Conservation (phyloP, 805 yeast genomes). For the Danielia reshetovae region DNA sequence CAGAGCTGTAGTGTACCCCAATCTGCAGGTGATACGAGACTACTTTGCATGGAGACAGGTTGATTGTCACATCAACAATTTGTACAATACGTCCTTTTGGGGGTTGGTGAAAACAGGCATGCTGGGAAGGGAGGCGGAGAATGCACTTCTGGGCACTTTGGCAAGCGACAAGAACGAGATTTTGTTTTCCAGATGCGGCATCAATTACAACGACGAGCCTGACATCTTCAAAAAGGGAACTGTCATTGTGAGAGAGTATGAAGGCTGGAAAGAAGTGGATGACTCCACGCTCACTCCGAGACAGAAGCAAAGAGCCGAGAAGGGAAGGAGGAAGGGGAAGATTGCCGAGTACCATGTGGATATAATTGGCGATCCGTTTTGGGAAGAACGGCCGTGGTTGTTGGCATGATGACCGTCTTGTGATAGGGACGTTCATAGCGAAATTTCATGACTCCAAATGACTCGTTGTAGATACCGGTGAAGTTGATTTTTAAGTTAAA, state of each 20-base stretch:
- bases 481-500: no score
- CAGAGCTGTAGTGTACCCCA: slow-evolving; percentile 84
- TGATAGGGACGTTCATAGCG: no score
- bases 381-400: slow-evolving; percentile 46
- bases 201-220: slow-evolving; percentile 88
- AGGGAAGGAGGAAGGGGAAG: slow-evolving; percentile 45
- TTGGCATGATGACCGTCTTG: slow-evolving; percentile 6
- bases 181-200: slow-evolving; percentile 67
- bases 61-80: slow-evolving; percentile 92
- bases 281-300: slow-evolving; percentile 28
- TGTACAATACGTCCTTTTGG: slow-evolving; percentile 95
- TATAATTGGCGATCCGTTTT: slow-evolving; percentile 59
- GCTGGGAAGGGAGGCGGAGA: slow-evolving; percentile 79
- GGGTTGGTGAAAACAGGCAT: slow-evolving; percentile 68
- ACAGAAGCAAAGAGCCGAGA: slow-evolving; percentile 48
- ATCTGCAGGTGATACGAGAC: slow-evolving; percentile 56
- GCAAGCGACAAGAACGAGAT: slow-evolving; percentile 88
- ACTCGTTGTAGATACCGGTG: no score
- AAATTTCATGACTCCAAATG: no score
- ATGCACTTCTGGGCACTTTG: slow-evolving; percentile 68
- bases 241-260: slow-evolving; percentile 47
- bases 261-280: slow-evolving; percentile 13
- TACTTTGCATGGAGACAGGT: slow-evolving; percentile 94
- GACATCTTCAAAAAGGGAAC: slow-evolving; percentile 89
- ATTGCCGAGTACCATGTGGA: slow-evolving; percentile 52